These are phyloP conservation scores for Aspergillus alliaceus DNA, from an alignment of 2,329 filamentous ascomycete species.

Conservation along the genomic window DNA sequence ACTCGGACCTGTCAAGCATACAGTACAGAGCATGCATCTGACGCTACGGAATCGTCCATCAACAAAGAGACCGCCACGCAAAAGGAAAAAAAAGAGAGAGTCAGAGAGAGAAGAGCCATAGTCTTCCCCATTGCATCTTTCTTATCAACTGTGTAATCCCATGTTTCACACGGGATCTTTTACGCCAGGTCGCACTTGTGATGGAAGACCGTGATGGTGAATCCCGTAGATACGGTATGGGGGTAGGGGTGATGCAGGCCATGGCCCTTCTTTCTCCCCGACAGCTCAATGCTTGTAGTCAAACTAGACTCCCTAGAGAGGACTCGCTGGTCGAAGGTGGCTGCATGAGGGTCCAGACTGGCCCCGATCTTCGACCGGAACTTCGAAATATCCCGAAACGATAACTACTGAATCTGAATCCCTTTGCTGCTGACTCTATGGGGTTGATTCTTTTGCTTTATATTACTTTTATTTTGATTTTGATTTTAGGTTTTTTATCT, in stretches of 20 bases:
- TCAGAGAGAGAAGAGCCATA: too few species aligned
- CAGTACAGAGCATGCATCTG: background rate
- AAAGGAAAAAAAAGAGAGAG: too few species aligned
- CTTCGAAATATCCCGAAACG: background rate
- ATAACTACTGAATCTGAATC: background rate
- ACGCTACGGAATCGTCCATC: too few species aligned
- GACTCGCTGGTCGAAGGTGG: background rate
- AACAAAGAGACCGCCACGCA: background rate
- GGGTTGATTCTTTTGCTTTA: background rate
- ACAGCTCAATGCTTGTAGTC: too few species aligned
- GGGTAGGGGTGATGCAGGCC: background rate
- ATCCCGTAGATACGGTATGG: background rate
- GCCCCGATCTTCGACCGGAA: background rate
- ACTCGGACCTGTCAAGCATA: background rate
- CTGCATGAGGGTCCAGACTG: background rate
- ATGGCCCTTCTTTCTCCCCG: background rate
- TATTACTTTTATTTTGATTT: too few species aligned
- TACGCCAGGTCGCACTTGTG: background rate
- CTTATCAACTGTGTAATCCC: background rate
- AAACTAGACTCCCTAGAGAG: too few species aligned
- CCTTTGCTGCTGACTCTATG: background rate
- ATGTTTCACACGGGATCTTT: background rate
- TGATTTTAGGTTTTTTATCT: too few species aligned
- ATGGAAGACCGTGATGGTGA: background rate
- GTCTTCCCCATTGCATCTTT: too few species aligned